A percentile compares a stretch with the other conserved stretches of the same genome.
Conservation (phyloP, 495 filamentous ascomycete species). For the Platismatia glauca region DNA sequence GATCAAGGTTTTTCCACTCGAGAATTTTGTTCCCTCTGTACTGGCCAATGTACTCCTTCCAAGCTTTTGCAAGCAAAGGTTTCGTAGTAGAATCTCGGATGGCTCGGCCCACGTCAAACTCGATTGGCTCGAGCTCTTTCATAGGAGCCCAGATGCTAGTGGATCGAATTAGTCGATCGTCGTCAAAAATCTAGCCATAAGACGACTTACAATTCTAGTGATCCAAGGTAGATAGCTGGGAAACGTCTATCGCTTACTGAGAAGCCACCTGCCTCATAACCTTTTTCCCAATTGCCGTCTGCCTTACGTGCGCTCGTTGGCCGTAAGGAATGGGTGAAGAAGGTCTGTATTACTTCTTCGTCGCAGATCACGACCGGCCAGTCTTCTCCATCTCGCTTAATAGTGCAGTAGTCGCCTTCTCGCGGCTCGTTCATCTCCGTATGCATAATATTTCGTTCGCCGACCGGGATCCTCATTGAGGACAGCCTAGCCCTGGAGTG, state of each 20-base stretch:
- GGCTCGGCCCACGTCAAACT: background rate
- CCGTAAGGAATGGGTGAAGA: slow-evolving; percentile 2
- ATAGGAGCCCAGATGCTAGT: slow-evolving; percentile 11
- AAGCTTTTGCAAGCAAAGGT: slow-evolving; percentile 7
- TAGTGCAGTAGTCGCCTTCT: slow-evolving; percentile 13
- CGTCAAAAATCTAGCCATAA: background rate
- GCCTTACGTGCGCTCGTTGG: slow-evolving; percentile 11
- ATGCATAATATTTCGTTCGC: background rate
- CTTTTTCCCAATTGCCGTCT: slow-evolving; percentile 13
- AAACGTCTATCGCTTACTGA: background rate
- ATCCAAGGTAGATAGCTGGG: slow-evolving; percentile 14
- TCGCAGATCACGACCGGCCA: slow-evolving; percentile 21
- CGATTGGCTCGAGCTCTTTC: slow-evolving; percentile 10
- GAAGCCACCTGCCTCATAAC: background rate
- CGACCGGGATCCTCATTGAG: background rate
- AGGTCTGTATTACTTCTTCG: slow-evolving; percentile 16
- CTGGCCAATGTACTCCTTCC: slow-evolving; percentile 7
- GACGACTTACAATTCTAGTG: slow-evolving; percentile 5
- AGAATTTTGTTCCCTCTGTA: background rate
- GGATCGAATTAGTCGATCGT: background rate
- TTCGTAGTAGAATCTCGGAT: slow-evolving; percentile 5
- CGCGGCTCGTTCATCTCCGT: background rate
- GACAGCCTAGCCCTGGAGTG: background rate
- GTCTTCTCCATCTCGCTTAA: slow-evolving; percentile 12
- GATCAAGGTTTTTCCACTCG: background rate